Conservation (phyloP, 495 filamentous ascomycete genomes). For the Penicillium alfredii region DNA sequence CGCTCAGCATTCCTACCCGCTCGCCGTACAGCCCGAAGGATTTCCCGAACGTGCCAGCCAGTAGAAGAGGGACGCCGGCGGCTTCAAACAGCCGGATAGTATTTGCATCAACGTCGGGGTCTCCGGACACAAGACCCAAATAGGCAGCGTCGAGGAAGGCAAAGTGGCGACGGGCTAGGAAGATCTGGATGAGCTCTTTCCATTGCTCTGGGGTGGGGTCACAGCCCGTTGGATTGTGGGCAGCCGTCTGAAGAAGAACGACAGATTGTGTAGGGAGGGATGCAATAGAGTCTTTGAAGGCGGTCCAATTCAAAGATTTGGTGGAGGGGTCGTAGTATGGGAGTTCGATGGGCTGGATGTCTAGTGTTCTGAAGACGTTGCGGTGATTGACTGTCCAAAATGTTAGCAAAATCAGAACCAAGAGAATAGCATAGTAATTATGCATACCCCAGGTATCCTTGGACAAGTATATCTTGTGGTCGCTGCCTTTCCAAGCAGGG, state of each 20-base stretch:
- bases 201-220: constrained; percentile 13
- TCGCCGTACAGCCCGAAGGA: constrained; percentile 16
- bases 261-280: constrained; percentile 12
- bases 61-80: constrained; percentile 8
- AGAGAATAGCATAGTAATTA: neutral
- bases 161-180: constrained; percentile 10
- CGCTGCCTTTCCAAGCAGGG: constrained; percentile 9
- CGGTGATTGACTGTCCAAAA: constrained; percentile 14
- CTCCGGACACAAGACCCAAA: constrained; percentile 13
- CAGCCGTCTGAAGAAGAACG: constrained; percentile 11
- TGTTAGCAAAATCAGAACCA: no score
- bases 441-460: constrained; percentile 8
- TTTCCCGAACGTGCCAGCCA: constrained; percentile 16
- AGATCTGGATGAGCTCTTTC: constrained; percentile 7
- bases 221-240: constrained; percentile 16
- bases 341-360: constrained; percentile 8
- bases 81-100: constrained; percentile 11
- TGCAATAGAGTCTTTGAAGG: constrained; percentile 4
- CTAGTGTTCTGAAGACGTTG: constrained; percentile 5
- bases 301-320: constrained; percentile 9
- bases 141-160: constrained; percentile 18
- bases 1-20: constrained; percentile 10
- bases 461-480: constrained; percentile 11
- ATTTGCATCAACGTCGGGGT: constrained; percentile 10
- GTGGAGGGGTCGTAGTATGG: constrained; percentile 12